Percentiles rank a stretch among this genome's conserved stretches.
Evolutionary conservation across 2,329 filamentous ascomycete genomes (phyloP).

Genomic region (Verticillium alfalfae): DNA sequence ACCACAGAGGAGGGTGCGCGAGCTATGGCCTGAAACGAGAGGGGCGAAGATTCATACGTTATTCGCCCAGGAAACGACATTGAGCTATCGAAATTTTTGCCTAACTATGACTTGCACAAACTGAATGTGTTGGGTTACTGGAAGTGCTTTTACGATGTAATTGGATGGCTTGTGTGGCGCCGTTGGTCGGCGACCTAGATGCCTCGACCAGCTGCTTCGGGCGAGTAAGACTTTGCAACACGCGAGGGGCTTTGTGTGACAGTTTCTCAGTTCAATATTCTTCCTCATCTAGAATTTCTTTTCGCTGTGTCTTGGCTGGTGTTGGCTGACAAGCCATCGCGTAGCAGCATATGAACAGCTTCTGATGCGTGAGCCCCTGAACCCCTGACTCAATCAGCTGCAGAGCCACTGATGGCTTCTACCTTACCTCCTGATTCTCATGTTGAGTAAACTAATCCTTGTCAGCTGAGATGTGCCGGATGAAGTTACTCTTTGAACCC

Average conservation of each 20-base stretch:
- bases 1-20: not conserved
- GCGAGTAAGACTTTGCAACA: not conserved
- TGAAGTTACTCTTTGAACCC: no score
- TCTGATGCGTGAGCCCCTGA: not conserved
- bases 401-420: not conserved
- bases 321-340: not conserved
- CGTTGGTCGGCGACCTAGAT: not conserved
- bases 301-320: not conserved
- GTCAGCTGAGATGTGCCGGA: no score
- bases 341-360: not conserved
- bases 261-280: not conserved
- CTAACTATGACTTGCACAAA: no score
- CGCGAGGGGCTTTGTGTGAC: not conserved
- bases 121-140: no score
- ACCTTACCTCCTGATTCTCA: no score
- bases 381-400: not conserved
- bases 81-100: not conserved
- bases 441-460: no score
- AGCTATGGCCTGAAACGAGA: not conserved
- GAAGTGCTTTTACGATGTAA: no score
- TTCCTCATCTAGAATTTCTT: not conserved
- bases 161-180: not conserved
- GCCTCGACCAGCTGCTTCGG: not conserved
- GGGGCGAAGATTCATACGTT: not conserved
- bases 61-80: not conserved